Conservation (phyloP, 2,329 filamentous ascomycete species). For the Neopestalotiopsis clavispora region DNA sequence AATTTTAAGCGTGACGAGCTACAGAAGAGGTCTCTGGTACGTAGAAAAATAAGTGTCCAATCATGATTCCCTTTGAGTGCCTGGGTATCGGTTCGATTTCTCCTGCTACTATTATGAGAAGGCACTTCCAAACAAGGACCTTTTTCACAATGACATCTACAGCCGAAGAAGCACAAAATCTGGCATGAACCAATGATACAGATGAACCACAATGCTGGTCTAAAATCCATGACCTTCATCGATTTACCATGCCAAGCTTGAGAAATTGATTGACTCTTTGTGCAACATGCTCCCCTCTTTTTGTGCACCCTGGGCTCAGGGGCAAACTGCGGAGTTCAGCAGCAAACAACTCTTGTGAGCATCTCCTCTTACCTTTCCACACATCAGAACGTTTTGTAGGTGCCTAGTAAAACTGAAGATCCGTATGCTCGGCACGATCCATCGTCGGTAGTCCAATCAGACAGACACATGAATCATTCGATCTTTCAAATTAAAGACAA, state of each 20-base stretch:
- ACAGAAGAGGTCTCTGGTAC: background rate
- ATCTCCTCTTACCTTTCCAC: background rate
- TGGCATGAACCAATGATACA: background rate
- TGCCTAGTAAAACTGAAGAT: background rate
- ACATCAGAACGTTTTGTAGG: background rate
- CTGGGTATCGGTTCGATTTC: background rate
- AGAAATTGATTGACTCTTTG: background rate
- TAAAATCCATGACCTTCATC: background rate
- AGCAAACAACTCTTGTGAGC: background rate
- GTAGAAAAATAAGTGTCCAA: background rate
- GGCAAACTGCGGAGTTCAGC: background rate
- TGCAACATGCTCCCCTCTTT: background rate
- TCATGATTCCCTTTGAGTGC: background rate
- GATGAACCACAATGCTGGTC: background rate
- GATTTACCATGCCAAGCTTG: background rate
- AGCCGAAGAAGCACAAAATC: background rate
- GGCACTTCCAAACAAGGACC: background rate
- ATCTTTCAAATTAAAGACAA: background rate
- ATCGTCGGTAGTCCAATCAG: background rate
- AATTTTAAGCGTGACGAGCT: background rate
- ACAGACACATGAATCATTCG: background rate
- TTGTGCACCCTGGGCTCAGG: background rate
- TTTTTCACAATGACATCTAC: background rate
- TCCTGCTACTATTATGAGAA: background rate
- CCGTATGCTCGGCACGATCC: background rate